Conservation (phyloP, 2,329 filamentous ascomycete genomes). For the Rutstroemia sp. region DNA sequence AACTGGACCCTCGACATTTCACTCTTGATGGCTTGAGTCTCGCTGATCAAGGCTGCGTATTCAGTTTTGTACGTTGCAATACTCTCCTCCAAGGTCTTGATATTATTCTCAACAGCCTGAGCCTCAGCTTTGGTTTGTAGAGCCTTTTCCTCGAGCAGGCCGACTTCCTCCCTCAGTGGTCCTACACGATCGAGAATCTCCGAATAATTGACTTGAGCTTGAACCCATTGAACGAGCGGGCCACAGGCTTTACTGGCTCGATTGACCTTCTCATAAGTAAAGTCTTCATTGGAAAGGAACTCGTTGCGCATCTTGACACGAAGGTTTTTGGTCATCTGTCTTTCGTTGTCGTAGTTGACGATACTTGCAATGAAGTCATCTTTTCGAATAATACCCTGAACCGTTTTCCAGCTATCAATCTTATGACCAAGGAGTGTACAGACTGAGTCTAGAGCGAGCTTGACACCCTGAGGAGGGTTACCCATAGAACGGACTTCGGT, state of each 20-base stretch:
- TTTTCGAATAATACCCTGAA: constrained; percentile 78
- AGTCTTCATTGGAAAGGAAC: constrained; percentile 87
- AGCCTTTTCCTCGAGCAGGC: constrained; percentile 77
- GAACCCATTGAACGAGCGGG: constrained; percentile 92
- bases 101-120: constrained; percentile 82
- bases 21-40: constrained; percentile 93
- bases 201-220: constrained; percentile 96
- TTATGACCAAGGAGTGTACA: constrained; percentile 91
- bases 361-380: constrained; percentile 99
- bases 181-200: constrained; percentile 92
- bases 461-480: constrained; percentile 83
- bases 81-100: constrained; percentile 75
- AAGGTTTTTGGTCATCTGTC: constrained; percentile 79
- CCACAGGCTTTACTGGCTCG: constrained; percentile 95
- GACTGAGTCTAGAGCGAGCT: constrained; percentile 89
- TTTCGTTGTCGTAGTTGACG: constrained; percentile 93
- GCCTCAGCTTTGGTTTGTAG: constrained; percentile 91
- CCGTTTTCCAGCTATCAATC: constrained; percentile 82
- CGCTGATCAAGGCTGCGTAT: constrained; percentile 91
- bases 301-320: constrained; percentile 87
- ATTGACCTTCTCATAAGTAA: constrained; percentile 93
- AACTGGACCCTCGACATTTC: constrained; percentile 96
- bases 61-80: constrained; percentile 95
- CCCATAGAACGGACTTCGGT: constrained; percentile 97
- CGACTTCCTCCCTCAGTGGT: constrained; percentile 84